Base-by-base conservation (phyloP, 139 green algal genomes). In the Chlorella sorokiniana region DNA sequence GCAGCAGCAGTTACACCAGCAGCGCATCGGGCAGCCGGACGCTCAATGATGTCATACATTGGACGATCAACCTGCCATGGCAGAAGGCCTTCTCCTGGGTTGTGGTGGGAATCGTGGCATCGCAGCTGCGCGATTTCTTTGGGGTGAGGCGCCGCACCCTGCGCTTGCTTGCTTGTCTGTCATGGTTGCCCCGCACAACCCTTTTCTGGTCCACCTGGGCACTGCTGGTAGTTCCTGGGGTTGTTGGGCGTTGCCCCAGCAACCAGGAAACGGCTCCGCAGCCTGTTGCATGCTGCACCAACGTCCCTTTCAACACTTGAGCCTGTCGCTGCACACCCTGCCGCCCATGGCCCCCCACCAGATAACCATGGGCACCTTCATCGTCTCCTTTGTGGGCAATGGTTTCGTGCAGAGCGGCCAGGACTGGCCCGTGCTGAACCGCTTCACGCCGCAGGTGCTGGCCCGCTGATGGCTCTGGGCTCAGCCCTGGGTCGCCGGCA, bases 321-420 rank as follows among this genome's bases (percentile, higher is more conserved):
- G 20, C 44, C 62, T 79, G 48, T n/a, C 1, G 1, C 9, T 65
- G 1, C 44, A 33, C 22, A 48, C 48, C 59, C 27, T 52, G 31
- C 63, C 35, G 35, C 54, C 44, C 42, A 27, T 59, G n/a, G 25
- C 59, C 44, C 51, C 8, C 31, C 20, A 81, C 45, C 89, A 97
- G 94, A 96, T 98, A 79, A 88, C 89, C 10, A 96, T 98, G 89
- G 94, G 94, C 35, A 95, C 92, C 4, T 98, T 98, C 86, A 92
- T 98, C 44, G 80, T 97, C 11, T 93, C 93, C 5, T 97, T 97
- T 78, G 94, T 98, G 45, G 94, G 94, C 59, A 96, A 96, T 81
- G 87, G 84, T 52, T 93, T 97, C 73, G 90, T 96, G 35, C 72
- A 86, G 25, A 86, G 61, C 38, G 84, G 81, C 6, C 40, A 90